Percentiles rank a stretch among this genome's conserved stretches.
Conservation (phyloP, 1,284 basidiomycete genomes). For the Violaceomyces palustris region DNA sequence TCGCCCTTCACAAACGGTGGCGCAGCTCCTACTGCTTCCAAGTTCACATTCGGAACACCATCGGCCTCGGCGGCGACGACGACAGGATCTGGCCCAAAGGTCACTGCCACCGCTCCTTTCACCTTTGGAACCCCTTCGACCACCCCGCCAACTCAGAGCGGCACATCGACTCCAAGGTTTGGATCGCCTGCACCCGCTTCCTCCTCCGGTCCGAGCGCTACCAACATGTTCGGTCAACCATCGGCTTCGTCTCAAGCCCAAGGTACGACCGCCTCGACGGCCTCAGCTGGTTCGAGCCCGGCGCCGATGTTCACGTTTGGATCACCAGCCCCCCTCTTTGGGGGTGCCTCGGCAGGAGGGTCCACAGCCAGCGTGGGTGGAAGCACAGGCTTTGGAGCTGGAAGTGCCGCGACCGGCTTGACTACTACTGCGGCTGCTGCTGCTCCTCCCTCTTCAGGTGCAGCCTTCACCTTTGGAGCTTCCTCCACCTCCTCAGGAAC, state of each 20-base stretch:
- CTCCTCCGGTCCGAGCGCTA: slow-evolving; percentile 1
- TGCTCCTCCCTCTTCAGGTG: slow-evolving; percentile 6
- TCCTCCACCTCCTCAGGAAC: slow-evolving; percentile 1
- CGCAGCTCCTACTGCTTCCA: neutral
- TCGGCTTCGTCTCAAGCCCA: slow-evolving; percentile 17
- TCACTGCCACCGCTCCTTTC: too few relatives aligned
- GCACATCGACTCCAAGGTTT: slow-evolving; percentile 3
- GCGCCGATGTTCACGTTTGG: slow-evolving; percentile 5
- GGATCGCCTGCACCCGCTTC: slow-evolving; percentile 12
- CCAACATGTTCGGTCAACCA: neutral
- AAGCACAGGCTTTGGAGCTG: neutral
- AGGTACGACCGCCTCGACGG: slow-evolving; percentile 3
- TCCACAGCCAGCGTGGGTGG: too few relatives aligned
- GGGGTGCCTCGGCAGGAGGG: too few relatives aligned
- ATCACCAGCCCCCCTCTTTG: too few relatives aligned
- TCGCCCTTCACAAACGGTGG: slow-evolving; percentile 11
- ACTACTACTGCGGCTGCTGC: neutral
- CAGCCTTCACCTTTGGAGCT: slow-evolving; percentile 7
- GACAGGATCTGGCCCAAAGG: slow-evolving; percentile 1
- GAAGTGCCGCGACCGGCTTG: neutral
- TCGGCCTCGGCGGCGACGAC: slow-evolving; percentile 4
- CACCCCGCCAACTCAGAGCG: neutral
- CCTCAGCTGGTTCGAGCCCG: neutral
- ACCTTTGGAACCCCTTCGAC: slow-evolving; percentile 4
- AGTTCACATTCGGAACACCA: slow-evolving; percentile 17